Evolutionary conservation across 768 basidiomycete species (phyloP).

Genomic region (Dictyophora rubrovolvata): DNA sequence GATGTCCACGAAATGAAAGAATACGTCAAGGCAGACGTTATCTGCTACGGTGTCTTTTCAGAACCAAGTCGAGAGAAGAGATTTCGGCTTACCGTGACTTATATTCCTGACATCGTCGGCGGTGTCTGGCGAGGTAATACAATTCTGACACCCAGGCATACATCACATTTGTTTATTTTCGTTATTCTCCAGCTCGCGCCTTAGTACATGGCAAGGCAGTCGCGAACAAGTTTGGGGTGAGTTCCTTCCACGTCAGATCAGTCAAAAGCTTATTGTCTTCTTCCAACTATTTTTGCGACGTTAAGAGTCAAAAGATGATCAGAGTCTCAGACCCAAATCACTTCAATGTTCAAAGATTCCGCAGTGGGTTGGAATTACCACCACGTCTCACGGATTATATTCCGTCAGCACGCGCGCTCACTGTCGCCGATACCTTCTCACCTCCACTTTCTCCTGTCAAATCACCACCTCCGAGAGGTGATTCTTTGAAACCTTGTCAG

Average conservation of each 20-base stretch:
- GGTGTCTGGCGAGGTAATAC: constrained; percentile 6
- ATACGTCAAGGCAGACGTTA: neutral
- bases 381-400: neutral
- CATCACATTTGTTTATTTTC: neutral
- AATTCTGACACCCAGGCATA: neutral
- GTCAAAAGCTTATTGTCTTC: neutral
- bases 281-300: neutral
- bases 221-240: neutral
- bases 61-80: neutral
- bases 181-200: neutral
- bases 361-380: neutral
- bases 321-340: constrained; percentile 1
- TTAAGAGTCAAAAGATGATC: neutral
- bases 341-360: neutral
- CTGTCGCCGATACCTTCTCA: neutral
- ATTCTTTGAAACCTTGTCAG: neutral
- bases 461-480: neutral
- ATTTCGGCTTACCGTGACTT: neutral
- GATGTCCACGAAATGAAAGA: constrained; percentile 3
- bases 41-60: constrained; percentile 7
- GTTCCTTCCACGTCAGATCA: neutral
- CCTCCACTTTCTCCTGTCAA: neutral
- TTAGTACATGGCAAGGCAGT: constrained; percentile 3
- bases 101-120: constrained; percentile 6
- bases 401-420: neutral